A percentile compares a stretch with the other conserved stretches of the same genome.
These are phyloP conservation scores for Dalbergia cultrata DNA, from an alignment of 306 rosid species.

Conservation along the genomic window DNA sequence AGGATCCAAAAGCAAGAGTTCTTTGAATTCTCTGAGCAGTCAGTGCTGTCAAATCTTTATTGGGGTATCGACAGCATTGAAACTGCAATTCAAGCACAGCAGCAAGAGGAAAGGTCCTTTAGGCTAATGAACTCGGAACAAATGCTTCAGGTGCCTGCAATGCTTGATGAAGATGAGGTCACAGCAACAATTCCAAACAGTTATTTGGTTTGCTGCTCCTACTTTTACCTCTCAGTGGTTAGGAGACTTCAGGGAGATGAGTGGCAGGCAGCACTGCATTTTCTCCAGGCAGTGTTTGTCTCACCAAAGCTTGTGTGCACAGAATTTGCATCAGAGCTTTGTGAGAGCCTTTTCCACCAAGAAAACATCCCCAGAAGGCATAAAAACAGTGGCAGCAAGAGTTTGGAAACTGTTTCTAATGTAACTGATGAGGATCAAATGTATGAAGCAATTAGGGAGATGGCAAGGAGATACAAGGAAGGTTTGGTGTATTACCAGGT, in stretches of 20 bases:
- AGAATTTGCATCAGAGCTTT: slow-evolving; percentile 68
- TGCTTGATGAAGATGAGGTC: slow-evolving; percentile 71
- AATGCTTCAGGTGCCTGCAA: slow-evolving; percentile 86
- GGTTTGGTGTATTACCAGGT: slow-evolving; percentile 76
- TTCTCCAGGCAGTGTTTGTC: slow-evolving; percentile 79
- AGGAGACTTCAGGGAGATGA: slow-evolving; percentile 73
- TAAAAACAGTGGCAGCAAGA: slow-evolving; percentile 36
- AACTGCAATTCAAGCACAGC: slow-evolving; percentile 57
- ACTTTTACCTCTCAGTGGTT: slow-evolving; percentile 73
- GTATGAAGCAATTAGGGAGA: slow-evolving; percentile 57
- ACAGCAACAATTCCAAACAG: slow-evolving; percentile 69
- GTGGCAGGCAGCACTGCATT: slow-evolving; percentile 85
- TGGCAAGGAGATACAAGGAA: slow-evolving; percentile 74
- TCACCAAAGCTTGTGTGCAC: slow-evolving; percentile 66
- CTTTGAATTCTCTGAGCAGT: slow-evolving; percentile 76
- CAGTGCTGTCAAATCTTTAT: slow-evolving; percentile 73
- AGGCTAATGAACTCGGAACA: slow-evolving; percentile 67
- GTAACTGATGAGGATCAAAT: slow-evolving; percentile 43
- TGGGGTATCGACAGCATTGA: slow-evolving; percentile 76
- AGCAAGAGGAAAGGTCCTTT: slow-evolving; percentile 52
- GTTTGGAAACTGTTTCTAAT: slow-evolving; percentile 40
- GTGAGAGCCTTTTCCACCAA: slow-evolving; percentile 57
- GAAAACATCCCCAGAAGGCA: slow-evolving; percentile 28
- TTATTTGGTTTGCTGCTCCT: slow-evolving; percentile 75
- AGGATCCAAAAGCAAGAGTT: slow-evolving; percentile 62